Conservation (phyloP, 441 rosid species). For the Bocquillonia castaneifolia region DNA sequence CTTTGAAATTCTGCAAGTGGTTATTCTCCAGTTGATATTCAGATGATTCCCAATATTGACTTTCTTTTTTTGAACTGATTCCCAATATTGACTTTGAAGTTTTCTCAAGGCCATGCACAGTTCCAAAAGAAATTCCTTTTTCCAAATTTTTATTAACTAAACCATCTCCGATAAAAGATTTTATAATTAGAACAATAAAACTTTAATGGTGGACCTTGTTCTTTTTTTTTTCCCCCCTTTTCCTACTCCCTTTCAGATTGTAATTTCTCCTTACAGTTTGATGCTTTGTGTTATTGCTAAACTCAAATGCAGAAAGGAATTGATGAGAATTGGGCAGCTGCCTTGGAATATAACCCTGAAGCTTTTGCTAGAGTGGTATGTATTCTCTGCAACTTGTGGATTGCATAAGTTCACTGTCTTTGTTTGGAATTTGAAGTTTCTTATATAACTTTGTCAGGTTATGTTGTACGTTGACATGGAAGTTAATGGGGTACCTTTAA, state of each 20-base stretch:
- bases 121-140: background rate
- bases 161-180: background rate
- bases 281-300: slow-evolving; percentile 21
- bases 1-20: background rate
- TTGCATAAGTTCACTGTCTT: slow-evolving; percentile 5
- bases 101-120: background rate
- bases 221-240: background rate
- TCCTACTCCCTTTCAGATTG: background rate
- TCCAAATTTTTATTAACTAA: background rate
- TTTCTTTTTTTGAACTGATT: background rate
- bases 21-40: background rate
- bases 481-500: slow-evolving; percentile 85
- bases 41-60: background rate
- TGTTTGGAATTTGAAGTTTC: slow-evolving; percentile 17
- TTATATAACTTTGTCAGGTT: slow-evolving; percentile 44
- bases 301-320: slow-evolving; percentile 80
- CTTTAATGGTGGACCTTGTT: background rate
- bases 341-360: slow-evolving; percentile 93
- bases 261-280: slow-evolving; percentile 1
- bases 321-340: slow-evolving; percentile 99
- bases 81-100: background rate
- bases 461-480: slow-evolving; percentile 99
- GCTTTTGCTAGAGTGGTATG: slow-evolving; percentile 99
- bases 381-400: slow-evolving; percentile 23
- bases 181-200: background rate